phyloP scores from a whole-genome alignment of 2,329 filamentous ascomycete genomes.

The Microsporum audouinii region DNA sequence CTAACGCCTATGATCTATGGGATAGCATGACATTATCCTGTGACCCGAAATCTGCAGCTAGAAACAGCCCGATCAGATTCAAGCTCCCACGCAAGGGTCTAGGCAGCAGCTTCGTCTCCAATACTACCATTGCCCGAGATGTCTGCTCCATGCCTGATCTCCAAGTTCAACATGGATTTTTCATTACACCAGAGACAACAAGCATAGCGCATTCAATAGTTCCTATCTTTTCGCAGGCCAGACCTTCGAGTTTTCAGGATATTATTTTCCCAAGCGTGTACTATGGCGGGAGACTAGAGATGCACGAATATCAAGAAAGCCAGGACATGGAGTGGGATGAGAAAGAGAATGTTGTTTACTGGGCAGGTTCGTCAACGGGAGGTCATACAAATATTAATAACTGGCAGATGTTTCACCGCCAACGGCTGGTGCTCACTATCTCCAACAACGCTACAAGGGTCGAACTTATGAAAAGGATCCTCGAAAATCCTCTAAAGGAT shows the following conservation, averaged over 20 bases:
- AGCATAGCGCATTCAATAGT: constrained; percentile 12
- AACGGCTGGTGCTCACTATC: constrained; percentile 33
- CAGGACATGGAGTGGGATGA: constrained; percentile 38
- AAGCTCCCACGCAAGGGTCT: background rate
- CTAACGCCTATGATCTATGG: constrained; percentile 9
- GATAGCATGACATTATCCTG: constrained; percentile 12
- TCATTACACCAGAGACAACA: constrained; percentile 6
- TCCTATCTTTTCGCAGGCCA: constrained; percentile 14
- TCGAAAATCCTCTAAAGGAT: background rate
- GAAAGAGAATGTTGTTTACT: constrained; percentile 43
- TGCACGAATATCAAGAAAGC: constrained; percentile 31
- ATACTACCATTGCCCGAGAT: constrained; percentile 4
- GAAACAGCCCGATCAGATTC: background rate
- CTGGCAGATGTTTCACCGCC: constrained; percentile 40
- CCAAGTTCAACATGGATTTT: constrained; percentile 2
- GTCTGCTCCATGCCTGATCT: constrained; percentile 6
- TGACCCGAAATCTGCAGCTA: constrained; percentile 10
- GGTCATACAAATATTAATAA: constrained; percentile 26
- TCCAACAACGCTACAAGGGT: constrained; percentile 1
- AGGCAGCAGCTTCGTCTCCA: constrained; percentile 4
- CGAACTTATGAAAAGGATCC: constrained; percentile 5
- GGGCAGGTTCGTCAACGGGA: constrained; percentile 46
- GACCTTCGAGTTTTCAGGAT: constrained; percentile 24
- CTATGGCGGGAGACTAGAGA: constrained; percentile 28
- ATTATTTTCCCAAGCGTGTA: constrained; percentile 42